Base-by-base conservation (phyloP, 2,329 filamentous ascomycete genomes). In the Pseudogymnoascus destructans region DNA sequence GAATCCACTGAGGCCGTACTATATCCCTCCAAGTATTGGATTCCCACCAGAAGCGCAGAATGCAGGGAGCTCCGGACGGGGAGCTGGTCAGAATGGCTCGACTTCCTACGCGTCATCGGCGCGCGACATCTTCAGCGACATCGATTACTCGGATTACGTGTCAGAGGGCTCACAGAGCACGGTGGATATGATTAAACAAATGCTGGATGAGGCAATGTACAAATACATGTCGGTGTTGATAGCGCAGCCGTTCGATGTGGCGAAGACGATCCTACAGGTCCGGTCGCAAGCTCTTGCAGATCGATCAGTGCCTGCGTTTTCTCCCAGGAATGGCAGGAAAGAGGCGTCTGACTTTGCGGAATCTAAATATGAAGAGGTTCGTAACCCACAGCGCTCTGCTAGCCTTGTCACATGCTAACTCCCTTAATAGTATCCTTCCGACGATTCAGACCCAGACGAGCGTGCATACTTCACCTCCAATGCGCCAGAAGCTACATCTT, bases 211-310 rank as follows among this genome's bases (percentile, higher is more conserved):
- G 70, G 81, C 93, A 63, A 70, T 95, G 71, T 95, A 91, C 84
- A 92, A 93, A 69, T 98, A 98, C 73, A 86, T 85, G 11, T 89
- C 86, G 59, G 85, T 95, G 21, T 72, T 97, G 67, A 84, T 95
- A 69, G 87, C 89, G 58, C 93, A 98, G 73, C 93, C 93, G 11
- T 97, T 98, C 71, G 93, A 97, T 75, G 91, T 96, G 59, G 90
- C 92, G 68, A 97, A 96, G 78, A 93, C 86, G 11, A 81, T 97
- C 59, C 74, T 98, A 65, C 93, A 98, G 73, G 82, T 90, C 57
- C 82, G 78, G 63, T 73, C 71, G 62, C 80, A 84, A 65, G 79
- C 55, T 30, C 23, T 52, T 58, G 64, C 61, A 59, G 64, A 64
- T 58, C 64, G 55, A 54, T 57, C 21, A 57, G 58, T 33, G 11